Percentiles rank a stretch among this genome's conserved stretches.
Conservation (phyloP, 2,329 filamentous ascomycete genomes). For the Aphanocladium album region DNA sequence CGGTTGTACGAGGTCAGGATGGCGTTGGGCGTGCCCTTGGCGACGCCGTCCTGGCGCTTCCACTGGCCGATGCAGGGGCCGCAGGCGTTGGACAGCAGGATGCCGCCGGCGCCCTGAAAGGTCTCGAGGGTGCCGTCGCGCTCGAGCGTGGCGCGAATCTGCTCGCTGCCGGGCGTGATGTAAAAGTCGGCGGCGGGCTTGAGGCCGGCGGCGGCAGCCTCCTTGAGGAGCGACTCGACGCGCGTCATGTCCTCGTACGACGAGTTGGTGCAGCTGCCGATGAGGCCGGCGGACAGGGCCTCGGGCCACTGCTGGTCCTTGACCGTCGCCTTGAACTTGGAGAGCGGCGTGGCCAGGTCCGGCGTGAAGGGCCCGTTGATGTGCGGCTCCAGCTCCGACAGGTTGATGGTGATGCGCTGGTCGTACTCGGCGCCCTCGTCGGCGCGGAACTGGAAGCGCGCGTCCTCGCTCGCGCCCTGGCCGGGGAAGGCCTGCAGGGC, state of each 20-base stretch:
- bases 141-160: conserved; percentile 90
- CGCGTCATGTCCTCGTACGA: conserved; percentile 99
- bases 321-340: conserved; percentile 80
- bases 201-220: conserved; percentile 82
- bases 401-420: conserved; percentile 82
- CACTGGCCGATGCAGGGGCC: conserved; percentile 93
- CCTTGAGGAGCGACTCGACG: conserved; percentile 86
- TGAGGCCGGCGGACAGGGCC: conserved; percentile 85
- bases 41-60: conserved; percentile 81
- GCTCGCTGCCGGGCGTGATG: conserved; percentile 93
- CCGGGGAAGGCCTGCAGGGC: conserved; percentile 52
- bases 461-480: conserved; percentile 37
- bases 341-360: conserved; percentile 88
- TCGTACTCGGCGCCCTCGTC: conserved; percentile 85
- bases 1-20: conserved; percentile 98
- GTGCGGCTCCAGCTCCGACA: conserved; percentile 86
- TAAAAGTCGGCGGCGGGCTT: conserved; percentile 90
- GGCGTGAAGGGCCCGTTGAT: conserved; percentile 98
- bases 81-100: conserved; percentile 90
- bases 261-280: conserved; percentile 97
- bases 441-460: conserved; percentile 62
- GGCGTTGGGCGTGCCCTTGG: conserved; percentile 83
- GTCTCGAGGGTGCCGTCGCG: conserved; percentile 82
- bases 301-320: conserved; percentile 84
- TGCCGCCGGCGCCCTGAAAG: conserved; percentile 80